Conservation (phyloP, 257 asterid species). For the Gentiana dahurica region DNA sequence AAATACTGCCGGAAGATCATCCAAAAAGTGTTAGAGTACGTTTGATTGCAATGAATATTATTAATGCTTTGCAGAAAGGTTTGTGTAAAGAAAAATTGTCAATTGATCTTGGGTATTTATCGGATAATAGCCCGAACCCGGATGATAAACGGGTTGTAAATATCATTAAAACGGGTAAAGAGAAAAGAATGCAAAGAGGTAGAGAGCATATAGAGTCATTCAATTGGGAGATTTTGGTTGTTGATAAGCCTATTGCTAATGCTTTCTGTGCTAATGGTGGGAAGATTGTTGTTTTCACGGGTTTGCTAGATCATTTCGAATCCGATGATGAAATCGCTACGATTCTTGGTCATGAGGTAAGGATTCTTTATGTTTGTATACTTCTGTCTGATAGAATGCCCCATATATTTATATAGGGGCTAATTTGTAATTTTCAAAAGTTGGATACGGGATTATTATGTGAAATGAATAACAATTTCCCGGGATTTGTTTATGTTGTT, state of each 20-base stretch:
- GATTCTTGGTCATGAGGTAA: constrained; percentile 78
- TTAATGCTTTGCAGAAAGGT: constrained; percentile 72
- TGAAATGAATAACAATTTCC: background rate
- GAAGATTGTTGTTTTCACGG: constrained; percentile 88
- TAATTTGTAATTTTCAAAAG: no score
- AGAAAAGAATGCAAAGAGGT: constrained; percentile 49
- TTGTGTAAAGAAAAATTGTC: constrained; percentile 40
- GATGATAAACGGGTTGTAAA: constrained; percentile 39
- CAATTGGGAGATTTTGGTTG: constrained; percentile 88
- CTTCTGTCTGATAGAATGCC: background rate
- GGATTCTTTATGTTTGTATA: no score
- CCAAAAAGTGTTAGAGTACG: constrained; percentile 79
- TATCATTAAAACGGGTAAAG: constrained; percentile 55
- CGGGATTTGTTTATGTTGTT: background rate
- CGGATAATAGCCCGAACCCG: constrained; percentile 15
- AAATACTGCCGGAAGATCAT: constrained; percentile 72
- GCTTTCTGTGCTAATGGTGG: constrained; percentile 92
- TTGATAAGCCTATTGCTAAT: constrained; percentile 58
- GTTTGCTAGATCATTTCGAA: constrained; percentile 66
- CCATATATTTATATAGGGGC: no score
- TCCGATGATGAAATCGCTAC: constrained; percentile 89
- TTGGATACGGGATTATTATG: background rate
- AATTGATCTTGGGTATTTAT: no score
- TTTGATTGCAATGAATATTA: constrained; percentile 50
- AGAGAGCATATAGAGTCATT: constrained; percentile 66